These are phyloP conservation scores for Pleurotus djamor DNA, from an alignment of 768 basidiomycete species.

Conservation along the genomic window DNA sequence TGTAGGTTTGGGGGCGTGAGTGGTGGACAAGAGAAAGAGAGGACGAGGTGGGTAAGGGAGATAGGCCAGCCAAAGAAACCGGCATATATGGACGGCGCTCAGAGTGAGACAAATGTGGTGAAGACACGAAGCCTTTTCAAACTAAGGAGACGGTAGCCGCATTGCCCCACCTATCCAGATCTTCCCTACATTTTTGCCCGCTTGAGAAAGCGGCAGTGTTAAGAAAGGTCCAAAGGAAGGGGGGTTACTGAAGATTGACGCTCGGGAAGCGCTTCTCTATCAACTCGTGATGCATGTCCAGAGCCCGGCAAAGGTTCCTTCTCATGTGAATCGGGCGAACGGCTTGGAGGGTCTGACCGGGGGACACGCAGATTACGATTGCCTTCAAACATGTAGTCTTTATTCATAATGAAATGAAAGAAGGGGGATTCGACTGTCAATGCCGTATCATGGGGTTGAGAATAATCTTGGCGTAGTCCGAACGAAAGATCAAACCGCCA, in stretches of 20 bases:
- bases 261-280: background rate
- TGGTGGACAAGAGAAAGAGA: no score
- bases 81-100: no score
- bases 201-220: background rate
- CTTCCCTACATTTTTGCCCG: background rate
- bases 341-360: background rate
- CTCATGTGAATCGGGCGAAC: background rate
- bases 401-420: no score
- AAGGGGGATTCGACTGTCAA: no score
- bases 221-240: background rate
- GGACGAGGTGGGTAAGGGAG: no score
- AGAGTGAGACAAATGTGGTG: background rate
- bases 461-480: no score
- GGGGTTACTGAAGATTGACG: background rate
- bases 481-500: no score
- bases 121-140: background rate
- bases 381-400: no score
- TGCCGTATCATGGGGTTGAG: no score
- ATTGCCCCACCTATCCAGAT: background rate
- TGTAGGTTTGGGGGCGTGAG: no score
- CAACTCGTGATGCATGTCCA: slow-evolving; percentile 1
- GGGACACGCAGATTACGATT: background rate
- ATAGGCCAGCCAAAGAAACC: no score
- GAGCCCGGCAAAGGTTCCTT: no score
- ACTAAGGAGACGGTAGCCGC: background rate